Conservation (phyloP, 140 eudicot species). For the Flaveria floridana region DNA sequence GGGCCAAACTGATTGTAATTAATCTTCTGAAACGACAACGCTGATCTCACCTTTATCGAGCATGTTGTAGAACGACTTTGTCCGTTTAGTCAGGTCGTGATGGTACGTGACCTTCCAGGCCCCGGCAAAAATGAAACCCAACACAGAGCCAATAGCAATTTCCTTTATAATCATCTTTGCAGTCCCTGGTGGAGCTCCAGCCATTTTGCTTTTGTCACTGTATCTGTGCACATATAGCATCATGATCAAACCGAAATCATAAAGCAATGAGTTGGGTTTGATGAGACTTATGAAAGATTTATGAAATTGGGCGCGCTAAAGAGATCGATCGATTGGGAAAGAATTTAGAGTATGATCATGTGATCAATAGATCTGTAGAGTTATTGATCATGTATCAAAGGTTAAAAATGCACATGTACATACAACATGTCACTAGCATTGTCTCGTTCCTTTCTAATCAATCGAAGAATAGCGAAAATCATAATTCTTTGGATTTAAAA, state of each 20-base stretch:
- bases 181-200: constrained; percentile 49
- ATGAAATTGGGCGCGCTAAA: not conserved
- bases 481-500: too few relatives aligned
- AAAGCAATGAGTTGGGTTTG: not conserved
- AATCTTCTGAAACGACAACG: constrained; percentile 39
- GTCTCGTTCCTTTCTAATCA: too few relatives aligned
- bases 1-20: not conserved
- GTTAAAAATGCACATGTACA: too few relatives aligned
- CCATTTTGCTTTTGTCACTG: constrained; percentile 22
- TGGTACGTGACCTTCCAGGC: constrained; percentile 33
- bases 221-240: constrained; percentile 9
- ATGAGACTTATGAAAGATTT: not conserved
- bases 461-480: too few relatives aligned
- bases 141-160: constrained; percentile 25
- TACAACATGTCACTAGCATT: too few relatives aligned
- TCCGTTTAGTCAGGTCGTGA: constrained; percentile 23
- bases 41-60: constrained; percentile 44
- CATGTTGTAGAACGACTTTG: constrained; percentile 42
- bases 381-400: not conserved
- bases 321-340: not conserved
- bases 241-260: not conserved
- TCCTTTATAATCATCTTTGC: constrained; percentile 40
- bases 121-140: constrained; percentile 29
- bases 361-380: not conserved
- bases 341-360: not conserved